phyloP scores from a whole-genome alignment of 192 early-diverging fungal genomes.

The Pilobolus umbonatus region DNA sequence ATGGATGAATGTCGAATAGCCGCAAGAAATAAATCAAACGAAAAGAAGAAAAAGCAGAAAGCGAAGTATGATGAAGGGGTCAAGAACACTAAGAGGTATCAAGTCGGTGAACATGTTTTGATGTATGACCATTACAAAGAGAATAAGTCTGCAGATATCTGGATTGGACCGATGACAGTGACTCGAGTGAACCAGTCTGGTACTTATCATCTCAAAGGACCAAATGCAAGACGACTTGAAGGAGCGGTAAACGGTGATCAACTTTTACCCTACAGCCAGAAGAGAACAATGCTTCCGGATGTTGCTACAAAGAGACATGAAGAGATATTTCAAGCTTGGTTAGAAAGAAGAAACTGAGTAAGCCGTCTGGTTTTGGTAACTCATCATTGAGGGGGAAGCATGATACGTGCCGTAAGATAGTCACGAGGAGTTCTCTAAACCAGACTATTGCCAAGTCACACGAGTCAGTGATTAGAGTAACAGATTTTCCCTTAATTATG shows the following conservation, averaged over 20 bases:
- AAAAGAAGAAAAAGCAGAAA: neutral
- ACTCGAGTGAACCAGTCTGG: neutral
- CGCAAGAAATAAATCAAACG: neutral
- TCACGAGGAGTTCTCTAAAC: too few relatives aligned
- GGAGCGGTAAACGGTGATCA: conserved; percentile 1
- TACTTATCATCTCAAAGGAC: neutral
- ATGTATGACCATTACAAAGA: neutral
- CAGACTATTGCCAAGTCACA: too few relatives aligned
- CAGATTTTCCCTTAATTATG: too few relatives aligned
- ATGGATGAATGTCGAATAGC: neutral
- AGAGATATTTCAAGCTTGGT: neutral
- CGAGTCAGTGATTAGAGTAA: too few relatives aligned
- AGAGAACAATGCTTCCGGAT: neutral
- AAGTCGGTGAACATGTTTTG: neutral
- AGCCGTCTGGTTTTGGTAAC: too few relatives aligned
- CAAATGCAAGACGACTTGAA: neutral
- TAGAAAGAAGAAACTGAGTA: too few relatives aligned
- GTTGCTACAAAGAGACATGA: neutral
- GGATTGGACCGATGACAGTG: neutral
- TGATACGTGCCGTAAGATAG: too few relatives aligned
- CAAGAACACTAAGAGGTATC: neutral
- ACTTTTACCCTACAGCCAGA: neutral
- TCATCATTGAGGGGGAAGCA: too few relatives aligned
- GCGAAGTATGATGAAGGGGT: neutral
- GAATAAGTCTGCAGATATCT: conserved; percentile 3